These are phyloP conservation scores for Ajuga chamaepitys DNA, from an alignment of 257 asterid species.

Conservation along the genomic window DNA sequence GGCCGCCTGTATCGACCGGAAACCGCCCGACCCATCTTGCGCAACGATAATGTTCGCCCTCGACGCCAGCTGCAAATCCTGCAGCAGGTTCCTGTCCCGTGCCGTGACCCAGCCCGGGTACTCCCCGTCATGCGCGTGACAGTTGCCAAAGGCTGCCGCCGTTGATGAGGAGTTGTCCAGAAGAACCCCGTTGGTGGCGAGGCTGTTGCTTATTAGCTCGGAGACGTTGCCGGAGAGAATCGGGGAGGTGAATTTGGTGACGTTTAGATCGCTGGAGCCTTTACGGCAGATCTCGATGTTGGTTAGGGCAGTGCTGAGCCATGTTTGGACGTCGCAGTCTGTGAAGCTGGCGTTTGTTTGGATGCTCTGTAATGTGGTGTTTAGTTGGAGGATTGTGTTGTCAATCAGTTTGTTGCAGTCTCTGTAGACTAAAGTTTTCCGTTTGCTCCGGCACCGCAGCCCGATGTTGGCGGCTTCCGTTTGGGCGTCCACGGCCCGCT, in stretches of 20 bases:
- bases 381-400: constrained; percentile 52
- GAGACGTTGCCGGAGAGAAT: constrained; percentile 55
- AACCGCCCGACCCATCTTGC: constrained; percentile 55
- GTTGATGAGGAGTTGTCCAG: constrained; percentile 15
- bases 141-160: not conserved
- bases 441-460: constrained; percentile 34
- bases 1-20: constrained; percentile 68
- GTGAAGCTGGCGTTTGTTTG: constrained; percentile 41
- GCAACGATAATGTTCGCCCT: constrained; percentile 58
- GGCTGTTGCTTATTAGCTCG: constrained; percentile 56
- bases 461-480: constrained; percentile 17
- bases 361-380: constrained; percentile 38
- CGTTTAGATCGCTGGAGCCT: constrained; percentile 60
- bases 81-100: constrained; percentile 45
- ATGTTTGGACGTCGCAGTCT: constrained; percentile 62
- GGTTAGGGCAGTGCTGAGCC: constrained; percentile 82
- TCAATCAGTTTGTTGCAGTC: constrained; percentile 65
- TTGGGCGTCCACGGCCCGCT: constrained; percentile 37
- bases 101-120: constrained; percentile 56
- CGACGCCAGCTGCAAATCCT: constrained; percentile 27
- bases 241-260: constrained; percentile 51
- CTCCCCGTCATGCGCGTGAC: not conserved
- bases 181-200: constrained; percentile 54
- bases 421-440: constrained; percentile 26
- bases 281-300: constrained; percentile 63